Conservation (phyloP, 352 stramenopile genomes). For the Phytophthora tentaculata region DNA sequence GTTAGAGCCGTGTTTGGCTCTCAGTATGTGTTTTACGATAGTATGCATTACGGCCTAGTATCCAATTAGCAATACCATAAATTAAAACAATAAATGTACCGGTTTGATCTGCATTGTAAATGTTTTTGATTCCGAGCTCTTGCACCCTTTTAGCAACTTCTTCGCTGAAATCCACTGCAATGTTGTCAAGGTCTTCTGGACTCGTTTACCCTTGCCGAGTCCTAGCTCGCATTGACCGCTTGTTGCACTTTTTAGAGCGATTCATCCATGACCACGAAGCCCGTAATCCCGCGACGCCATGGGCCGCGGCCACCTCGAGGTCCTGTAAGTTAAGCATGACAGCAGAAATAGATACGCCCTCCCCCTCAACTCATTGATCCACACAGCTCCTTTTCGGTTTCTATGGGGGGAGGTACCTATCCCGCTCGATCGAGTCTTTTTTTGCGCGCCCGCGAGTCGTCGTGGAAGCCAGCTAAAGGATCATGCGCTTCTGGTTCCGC, state of each 20-base stretch:
- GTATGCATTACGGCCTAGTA: too few relatives aligned
- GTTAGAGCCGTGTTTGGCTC: too few relatives aligned
- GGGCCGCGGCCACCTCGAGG: background rate
- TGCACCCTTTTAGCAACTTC: background rate
- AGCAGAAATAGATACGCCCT: background rate
- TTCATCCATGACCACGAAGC: background rate
- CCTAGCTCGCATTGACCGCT: background rate
- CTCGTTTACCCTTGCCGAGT: background rate
- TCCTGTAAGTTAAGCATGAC: background rate
- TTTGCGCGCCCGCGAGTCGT: background rate
- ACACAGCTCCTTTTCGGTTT: conserved; percentile 1
- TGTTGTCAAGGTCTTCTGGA: background rate
- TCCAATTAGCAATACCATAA: background rate
- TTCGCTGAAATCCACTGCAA: background rate
- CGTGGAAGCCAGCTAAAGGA: background rate
- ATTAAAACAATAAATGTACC: background rate
- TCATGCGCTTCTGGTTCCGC: background rate
- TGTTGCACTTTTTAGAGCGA: background rate
- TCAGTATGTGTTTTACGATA: too few relatives aligned
- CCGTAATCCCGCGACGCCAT: background rate
- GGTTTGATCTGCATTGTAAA: background rate
- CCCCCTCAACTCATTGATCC: conserved; percentile 1
- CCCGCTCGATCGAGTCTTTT: background rate
- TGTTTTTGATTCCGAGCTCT: background rate
- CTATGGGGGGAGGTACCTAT: background rate